phyloP scores from a whole-genome alignment of 2,329 filamentous ascomycete genomes.

The Penicillium capsulatum region DNA sequence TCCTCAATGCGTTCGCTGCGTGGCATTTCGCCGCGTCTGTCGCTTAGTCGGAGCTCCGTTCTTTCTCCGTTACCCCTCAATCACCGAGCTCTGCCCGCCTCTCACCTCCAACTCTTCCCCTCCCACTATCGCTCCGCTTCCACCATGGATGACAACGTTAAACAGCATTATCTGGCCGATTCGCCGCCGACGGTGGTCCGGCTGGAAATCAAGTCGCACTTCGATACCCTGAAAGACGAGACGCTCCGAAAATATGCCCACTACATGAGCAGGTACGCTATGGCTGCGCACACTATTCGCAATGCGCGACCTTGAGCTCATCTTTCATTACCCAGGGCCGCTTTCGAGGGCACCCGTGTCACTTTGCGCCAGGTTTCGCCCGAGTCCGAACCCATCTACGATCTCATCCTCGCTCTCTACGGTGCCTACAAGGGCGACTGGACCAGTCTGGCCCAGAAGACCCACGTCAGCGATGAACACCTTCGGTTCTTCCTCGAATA shows the following conservation, averaged over 20 bases:
- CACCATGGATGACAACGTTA: constrained; percentile 41
- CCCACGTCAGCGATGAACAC: constrained; percentile 60
- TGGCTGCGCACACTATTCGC: background rate
- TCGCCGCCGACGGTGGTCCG: constrained; percentile 82
- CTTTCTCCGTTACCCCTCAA: constrained; percentile 20
- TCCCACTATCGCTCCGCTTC: constrained; percentile 6
- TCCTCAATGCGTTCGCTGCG: constrained; percentile 18
- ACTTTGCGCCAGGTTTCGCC: constrained; percentile 77
- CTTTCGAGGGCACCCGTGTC: constrained; percentile 71
- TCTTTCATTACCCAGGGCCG: constrained; percentile 52
- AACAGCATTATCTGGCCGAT: constrained; percentile 78
- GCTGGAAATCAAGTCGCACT: constrained; percentile 88
- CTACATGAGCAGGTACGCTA: constrained; percentile 68
- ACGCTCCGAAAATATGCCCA: constrained; percentile 87
- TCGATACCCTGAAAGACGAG: constrained; percentile 56
- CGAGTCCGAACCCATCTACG: constrained; percentile 75
- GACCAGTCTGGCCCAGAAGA: constrained; percentile 61
- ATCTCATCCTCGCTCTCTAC: constrained; percentile 72
- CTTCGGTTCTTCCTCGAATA: constrained; percentile 70
- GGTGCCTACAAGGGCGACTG: constrained; percentile 65
- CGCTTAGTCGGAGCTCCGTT: constrained; percentile 18
- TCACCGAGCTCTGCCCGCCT: constrained; percentile 8
- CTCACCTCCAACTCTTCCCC: constrained; percentile 11
- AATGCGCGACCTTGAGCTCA: constrained; percentile 7
- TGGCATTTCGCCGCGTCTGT: constrained; percentile 19